Evolutionary conservation across 1,139 yeast species (phyloP).

Genomic region (Saccharomyces hybrid): DNA sequence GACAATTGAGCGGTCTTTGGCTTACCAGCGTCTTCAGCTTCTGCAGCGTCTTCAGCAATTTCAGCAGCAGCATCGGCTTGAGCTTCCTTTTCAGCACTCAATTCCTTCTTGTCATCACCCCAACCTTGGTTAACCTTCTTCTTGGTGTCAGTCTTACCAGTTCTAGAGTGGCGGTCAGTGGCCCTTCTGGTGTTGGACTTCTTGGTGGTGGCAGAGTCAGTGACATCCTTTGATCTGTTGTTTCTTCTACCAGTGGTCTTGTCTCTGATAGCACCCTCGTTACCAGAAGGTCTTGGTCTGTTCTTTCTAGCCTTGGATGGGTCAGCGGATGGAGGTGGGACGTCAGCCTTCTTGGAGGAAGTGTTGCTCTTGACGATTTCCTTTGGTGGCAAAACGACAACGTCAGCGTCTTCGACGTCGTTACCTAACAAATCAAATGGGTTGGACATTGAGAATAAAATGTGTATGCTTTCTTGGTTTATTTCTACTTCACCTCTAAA

Average conservation of each 20-base stretch:
- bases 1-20: slow-evolving; percentile 39
- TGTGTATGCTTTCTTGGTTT: slow-evolving; percentile 1
- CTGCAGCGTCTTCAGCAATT: slow-evolving; percentile 44
- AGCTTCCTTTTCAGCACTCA: slow-evolving; percentile 22
- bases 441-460: slow-evolving; percentile 31
- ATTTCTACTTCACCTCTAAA: background rate
- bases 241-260: slow-evolving; percentile 53
- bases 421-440: slow-evolving; percentile 53
- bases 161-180: slow-evolving; percentile 74
- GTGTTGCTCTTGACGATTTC: slow-evolving; percentile 79
- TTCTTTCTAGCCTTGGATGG: slow-evolving; percentile 74
- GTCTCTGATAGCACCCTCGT: slow-evolving; percentile 83
- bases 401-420: slow-evolving; percentile 73
- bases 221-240: slow-evolving; percentile 57
- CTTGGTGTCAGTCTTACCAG: slow-evolving; percentile 74
- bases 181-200: slow-evolving; percentile 55
- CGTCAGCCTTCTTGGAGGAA: slow-evolving; percentile 83
- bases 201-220: slow-evolving; percentile 47
- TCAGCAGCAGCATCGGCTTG: slow-evolving; percentile 25
- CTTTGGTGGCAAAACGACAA: slow-evolving; percentile 45
- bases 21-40: slow-evolving; percentile 43
- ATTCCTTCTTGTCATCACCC: slow-evolving; percentile 61
- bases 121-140: slow-evolving; percentile 85
- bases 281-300: slow-evolving; percentile 64
- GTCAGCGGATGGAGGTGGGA: slow-evolving; percentile 76